phyloP scores from a whole-genome alignment of 2,329 filamentous ascomycete genomes.

The Colletotrichum orbiculare region DNA sequence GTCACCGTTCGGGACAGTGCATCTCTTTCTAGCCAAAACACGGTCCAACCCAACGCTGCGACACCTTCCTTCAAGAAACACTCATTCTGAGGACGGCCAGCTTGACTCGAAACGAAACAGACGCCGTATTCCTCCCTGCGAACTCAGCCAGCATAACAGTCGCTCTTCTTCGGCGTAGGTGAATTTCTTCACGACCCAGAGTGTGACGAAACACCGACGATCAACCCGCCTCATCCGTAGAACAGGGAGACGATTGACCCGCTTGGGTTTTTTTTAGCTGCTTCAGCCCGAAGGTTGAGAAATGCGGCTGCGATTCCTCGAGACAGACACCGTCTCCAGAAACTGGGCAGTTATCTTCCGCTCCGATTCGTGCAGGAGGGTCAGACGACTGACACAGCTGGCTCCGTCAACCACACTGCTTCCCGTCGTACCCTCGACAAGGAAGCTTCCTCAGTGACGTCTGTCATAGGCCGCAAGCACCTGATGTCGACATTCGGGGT shows the following conservation, averaged over 20 bases:
- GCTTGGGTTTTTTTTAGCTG: slow-evolving; percentile 11
- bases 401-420: neutral
- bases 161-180: neutral
- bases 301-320: slow-evolving; percentile 8
- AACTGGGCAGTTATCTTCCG: slow-evolving; percentile 1
- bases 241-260: slow-evolving; percentile 6
- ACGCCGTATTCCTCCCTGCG: slow-evolving; percentile 3
- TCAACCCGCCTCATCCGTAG: neutral
- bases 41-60: too few species aligned
- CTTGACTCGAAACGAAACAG: slow-evolving; percentile 26
- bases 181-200: neutral
- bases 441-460: neutral
- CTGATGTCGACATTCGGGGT: neutral
- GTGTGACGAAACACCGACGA: neutral
- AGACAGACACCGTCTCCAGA: slow-evolving; percentile 22
- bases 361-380: slow-evolving; percentile 3
- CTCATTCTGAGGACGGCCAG: slow-evolving; percentile 15
- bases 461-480: slow-evolving; percentile 1
- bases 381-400: neutral
- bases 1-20: neutral
- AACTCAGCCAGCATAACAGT: neutral
- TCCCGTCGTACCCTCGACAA: neutral
- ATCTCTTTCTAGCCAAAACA: neutral
- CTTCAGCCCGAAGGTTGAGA: slow-evolving; percentile 4
- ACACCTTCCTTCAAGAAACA: slow-evolving; percentile 10